Base-by-base conservation (phyloP, 345 rosid species). In the Eucalyptus globulus region DNA sequence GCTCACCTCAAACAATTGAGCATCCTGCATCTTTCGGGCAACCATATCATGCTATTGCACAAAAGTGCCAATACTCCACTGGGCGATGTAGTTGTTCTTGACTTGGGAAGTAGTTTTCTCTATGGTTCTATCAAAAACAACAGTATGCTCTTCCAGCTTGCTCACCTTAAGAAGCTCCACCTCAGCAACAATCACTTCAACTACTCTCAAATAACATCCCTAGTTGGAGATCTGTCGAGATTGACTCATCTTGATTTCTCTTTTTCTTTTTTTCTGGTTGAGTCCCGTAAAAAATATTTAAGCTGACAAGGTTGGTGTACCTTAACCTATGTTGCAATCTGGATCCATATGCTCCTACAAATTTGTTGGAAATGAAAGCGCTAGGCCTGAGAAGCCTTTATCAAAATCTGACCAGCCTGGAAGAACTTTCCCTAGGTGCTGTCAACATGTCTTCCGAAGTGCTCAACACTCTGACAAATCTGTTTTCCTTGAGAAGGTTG, bases 231-330 rank as follows among this genome's bases (percentile, higher is more conserved):
- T 14, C 89, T 91, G 2, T 13, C 49, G 4, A 86, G 24, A 7
- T 81, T 92, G 58, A 89, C 87, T 4, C 69, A 91, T 43, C 89
- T 93, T 10, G 88, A 88, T 27, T 88, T 93, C 76, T 50, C 2
- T 88, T 90, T 13, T 16, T 2, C 0, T 21, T 56, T 90, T 54
- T 22, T 45, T 13, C 53, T 3, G 92, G 13, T 49, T 2, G 14
- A 6, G 44, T 92, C 56, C 91, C 92, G 5, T 26, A 7, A 34
- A 67, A 91, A 54, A 87, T 91, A 44, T 87, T 90, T 11, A 86
- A n/a, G 21, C 62, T 93, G 27, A 83, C 89, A n/a, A 88, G 87
- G 43, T 81, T 89, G 90, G 62, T 43, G 16, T 88, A 53, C 6
- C 89, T 88, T 3, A 45, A 50, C 34, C 54, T 88, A 22, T 21